Evolutionary conservation across 2,329 filamentous ascomycete genomes (phyloP), one percentile per base, ranked within the genome.

Genomic region (Aureobasidium sp.): DNA sequence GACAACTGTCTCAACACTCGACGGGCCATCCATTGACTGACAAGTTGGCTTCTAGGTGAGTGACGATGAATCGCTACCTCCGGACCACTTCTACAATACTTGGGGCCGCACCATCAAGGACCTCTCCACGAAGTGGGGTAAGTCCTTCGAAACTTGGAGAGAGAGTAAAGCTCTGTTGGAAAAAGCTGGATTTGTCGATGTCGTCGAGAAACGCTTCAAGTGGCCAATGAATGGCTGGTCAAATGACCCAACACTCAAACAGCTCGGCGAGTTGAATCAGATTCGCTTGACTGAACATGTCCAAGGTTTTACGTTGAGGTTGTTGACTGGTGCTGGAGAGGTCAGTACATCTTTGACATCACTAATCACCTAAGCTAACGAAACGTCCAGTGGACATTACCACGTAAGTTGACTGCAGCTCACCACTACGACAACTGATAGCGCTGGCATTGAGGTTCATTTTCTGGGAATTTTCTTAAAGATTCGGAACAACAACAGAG

Each of bases 181-280:
- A 47, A 64, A 64, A 20, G 67, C 66, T 29, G 79, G 79, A 2
- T 81, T 81, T 65, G 74, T 73, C 5, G 74, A 80, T 64, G 73
- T 81, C 1, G 71, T 74, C 10, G 75, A 78, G 67, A 68, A 68
- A 62, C 67, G 67, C 39, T 77, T 72, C 66, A 75, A 76, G 58
- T 74, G 75, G 71, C 77, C 78, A 0, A 68, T 79, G 17, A 66
- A 66, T 36, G 63, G 59, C 23, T 71, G 68, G 69, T 60, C 68
- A 17, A 67, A 66, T 39, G 68, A 69, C 26, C 23, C 36, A 8
- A 12, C 41, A 26, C 56, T 59, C 17, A 60, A 47, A 27, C 20
- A 42, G 4, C 37, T 63, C 7, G 62, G 62, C 23, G 29, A 53
- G 20, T 20, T 63, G 1, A 63, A 63, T 41, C 41, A 47, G 0